Evolutionary conservation across 768 basidiomycete genomes (phyloP), one percentile per base, ranked within the genome.

Genomic region (Xerocomus potaroensis): DNA sequence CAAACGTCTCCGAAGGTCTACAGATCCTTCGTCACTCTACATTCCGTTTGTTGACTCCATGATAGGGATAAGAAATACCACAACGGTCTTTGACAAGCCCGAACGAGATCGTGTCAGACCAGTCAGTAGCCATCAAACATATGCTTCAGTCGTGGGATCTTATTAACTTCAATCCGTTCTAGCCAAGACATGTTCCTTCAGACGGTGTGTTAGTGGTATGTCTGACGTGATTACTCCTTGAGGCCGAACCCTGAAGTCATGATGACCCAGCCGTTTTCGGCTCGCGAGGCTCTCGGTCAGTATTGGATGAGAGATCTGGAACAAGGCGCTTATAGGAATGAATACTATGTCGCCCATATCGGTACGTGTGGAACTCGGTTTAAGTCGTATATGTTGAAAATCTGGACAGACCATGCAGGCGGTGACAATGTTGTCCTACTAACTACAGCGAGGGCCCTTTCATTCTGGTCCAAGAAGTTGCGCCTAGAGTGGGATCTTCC

Each of bases 231-330:
- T 40, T 10, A 1, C 1, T n/a, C n/a, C n/a, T 12, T 33, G n/a
- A 11, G 8, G 37, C 29, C 21, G 30, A 16, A 24, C 19, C 44
- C 37, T 41, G 18, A 46, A n/a, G 18, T 32, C 30, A 4, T 32
- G 50, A 32, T 26, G 15, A 21, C 44, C 44, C 57, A 95, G 91
- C 82, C 95, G 1, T 98, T 89, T 68, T 88, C 89, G 40, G 77
- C 80, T 29, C 84, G 93, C 6, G 94, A 96, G 64, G 91, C 94
- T 0, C 69, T 89, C 8, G 96, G 96, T 6, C 96, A 98, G 67
- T 91, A 86, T 57, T 98, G 96, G 95, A 84, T 98, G 77, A 90
- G 83, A 68, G 95, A 97, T 61, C 67, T 98, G 14, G 91, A 93
- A 54, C 83, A 90, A 48, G 96, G 95, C 9, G 75, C 80, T 14